phyloP scores from a whole-genome alignment of 768 basidiomycete species.

The Agrocybe pediades region DNA sequence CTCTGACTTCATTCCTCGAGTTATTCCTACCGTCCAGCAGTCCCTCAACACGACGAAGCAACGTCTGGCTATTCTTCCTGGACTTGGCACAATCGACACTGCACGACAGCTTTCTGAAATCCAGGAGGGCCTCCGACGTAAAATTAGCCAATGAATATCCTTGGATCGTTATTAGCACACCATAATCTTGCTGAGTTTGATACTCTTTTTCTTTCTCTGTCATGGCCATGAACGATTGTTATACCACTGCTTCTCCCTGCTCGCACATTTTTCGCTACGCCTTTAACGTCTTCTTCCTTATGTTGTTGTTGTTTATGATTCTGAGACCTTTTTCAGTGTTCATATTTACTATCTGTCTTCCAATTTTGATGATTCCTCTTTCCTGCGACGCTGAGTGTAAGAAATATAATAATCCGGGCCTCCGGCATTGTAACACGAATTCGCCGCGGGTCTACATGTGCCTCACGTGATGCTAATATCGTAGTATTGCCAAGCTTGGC shows the following conservation, averaged over 20 bases:
- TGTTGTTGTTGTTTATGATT: constrained; percentile 1
- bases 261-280: constrained; percentile 13
- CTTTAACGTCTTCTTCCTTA: constrained; percentile 2
- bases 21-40: constrained; percentile 77
- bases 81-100: constrained; percentile 65
- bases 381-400: not conserved
- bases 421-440: not conserved
- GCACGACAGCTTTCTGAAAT: constrained; percentile 73
- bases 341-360: not conserved
- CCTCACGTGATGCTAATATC: constrained; percentile 4
- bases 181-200: not conserved
- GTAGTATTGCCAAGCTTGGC: not conserved
- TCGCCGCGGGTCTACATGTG: not conserved
- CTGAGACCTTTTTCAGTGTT: not conserved
- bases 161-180: constrained; percentile 1
- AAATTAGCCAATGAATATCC: constrained; percentile 29
- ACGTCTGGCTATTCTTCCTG: constrained; percentile 76
- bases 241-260: constrained; percentile 3
- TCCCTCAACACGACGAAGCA: constrained; percentile 80
- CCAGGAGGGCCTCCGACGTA: constrained; percentile 68
- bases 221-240: constrained; percentile 7
- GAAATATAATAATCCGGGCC: not conserved
- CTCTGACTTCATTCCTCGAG: constrained; percentile 78
- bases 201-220: constrained; percentile 1
- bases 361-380: not conserved